These are phyloP conservation scores for Magnolia officinalis DNA, from an alignment of 164 flowering plant genomes.

Conservation along the genomic window DNA sequence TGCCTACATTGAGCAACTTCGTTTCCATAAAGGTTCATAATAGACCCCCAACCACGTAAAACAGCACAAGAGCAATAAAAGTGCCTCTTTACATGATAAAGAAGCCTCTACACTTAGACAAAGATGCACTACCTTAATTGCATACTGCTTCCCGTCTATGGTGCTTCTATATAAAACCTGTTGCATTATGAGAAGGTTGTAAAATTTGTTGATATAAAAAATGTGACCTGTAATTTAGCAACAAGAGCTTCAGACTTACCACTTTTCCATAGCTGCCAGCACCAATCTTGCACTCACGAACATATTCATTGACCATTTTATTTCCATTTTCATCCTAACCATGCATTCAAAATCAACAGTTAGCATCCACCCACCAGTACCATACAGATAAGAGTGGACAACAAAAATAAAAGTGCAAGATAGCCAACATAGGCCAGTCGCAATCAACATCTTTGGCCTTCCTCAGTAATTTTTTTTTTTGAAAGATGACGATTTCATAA, in stretches of 20 bases:
- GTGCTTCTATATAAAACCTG: constrained; percentile 81
- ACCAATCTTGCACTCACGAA: constrained; percentile 75
- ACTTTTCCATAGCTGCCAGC: constrained; percentile 98
- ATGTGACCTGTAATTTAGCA: not conserved
- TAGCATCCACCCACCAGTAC: not conserved
- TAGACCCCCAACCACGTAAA: not conserved
- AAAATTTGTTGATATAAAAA: not conserved
- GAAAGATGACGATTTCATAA: no score
- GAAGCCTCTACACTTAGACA: no score
- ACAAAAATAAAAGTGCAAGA: not conserved
- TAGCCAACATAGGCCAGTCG: not conserved
- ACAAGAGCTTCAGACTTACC: constrained; percentile 35
- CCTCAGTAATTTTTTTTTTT: no score
- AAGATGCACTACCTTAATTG: constrained; percentile 59
- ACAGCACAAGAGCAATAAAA: not conserved
- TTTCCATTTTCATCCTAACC: constrained; percentile 85
- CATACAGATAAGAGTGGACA: not conserved
- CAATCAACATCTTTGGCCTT: no score
- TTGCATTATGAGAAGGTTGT: not conserved
- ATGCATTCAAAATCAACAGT: constrained; percentile 2
- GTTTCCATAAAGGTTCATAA: not conserved
- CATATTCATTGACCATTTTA: constrained; percentile 87
- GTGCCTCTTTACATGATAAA: no score
- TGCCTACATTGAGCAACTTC: not conserved
- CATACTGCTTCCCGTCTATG: constrained; percentile 62